Evolutionary conservation across 305 asterid species (phyloP).

Genomic region (Caryopteris hybrid): DNA sequence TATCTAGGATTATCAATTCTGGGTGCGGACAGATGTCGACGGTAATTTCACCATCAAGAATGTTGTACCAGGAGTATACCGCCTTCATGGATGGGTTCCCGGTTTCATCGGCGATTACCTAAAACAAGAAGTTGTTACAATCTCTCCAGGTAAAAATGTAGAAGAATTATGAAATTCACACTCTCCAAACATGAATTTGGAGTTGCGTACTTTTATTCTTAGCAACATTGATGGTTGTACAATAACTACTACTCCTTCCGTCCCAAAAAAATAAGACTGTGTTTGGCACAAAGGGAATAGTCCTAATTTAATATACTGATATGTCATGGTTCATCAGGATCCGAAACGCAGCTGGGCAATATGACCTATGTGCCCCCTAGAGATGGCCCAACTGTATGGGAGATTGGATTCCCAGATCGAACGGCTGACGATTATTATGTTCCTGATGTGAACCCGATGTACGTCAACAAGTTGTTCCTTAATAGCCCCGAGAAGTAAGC

Average conservation of each 20-base stretch:
- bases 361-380: slow-evolving; percentile 34
- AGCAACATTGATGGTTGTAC: too few relatives aligned
- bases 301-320: too few relatives aligned
- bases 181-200: too few relatives aligned
- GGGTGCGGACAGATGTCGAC: slow-evolving; percentile 39
- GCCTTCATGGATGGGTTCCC: slow-evolving; percentile 51
- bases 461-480: slow-evolving; percentile 44
- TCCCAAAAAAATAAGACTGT: too few relatives aligned
- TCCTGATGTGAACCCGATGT: slow-evolving; percentile 49
- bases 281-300: too few relatives aligned
- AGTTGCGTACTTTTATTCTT: too few relatives aligned
- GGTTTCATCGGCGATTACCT: slow-evolving; percentile 50
- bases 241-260: too few relatives aligned
- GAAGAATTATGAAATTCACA: not conserved
- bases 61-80: slow-evolving; percentile 41
- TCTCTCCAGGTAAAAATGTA: slow-evolving; percentile 32
- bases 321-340: slow-evolving; percentile 23
- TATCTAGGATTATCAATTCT: slow-evolving; percentile 47
- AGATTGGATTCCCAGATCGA: slow-evolving; percentile 48
- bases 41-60: slow-evolving; percentile 42
- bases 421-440: slow-evolving; percentile 35
- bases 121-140: slow-evolving; percentile 26
- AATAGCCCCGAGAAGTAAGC: slow-evolving; percentile 53
- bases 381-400: slow-evolving; percentile 47
- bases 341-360: slow-evolving; percentile 37